Conservation (phyloP, 257 asterid species). For the Ophiorrhiza pumila region DNA sequence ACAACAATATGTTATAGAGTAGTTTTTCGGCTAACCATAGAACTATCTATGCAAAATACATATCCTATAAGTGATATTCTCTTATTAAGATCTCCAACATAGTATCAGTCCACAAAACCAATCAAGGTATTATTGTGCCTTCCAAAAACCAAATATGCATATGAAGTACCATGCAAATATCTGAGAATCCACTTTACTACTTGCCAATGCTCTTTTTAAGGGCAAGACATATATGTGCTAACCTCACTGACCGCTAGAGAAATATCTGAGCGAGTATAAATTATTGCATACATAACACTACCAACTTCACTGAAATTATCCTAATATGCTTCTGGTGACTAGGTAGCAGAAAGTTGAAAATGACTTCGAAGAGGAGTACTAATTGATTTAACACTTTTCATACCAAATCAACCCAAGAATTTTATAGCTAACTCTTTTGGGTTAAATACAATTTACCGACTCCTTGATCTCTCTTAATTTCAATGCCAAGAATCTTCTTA, state of each 20-base stretch:
- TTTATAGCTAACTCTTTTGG: neutral
- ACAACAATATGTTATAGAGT: neutral
- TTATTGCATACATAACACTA: neutral
- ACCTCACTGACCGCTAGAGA: constrained; percentile 7
- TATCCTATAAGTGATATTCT: constrained; percentile 1
- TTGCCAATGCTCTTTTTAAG: neutral
- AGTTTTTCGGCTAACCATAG: neutral
- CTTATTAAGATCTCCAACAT: neutral
- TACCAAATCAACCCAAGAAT: neutral
- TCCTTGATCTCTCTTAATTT: neutral
- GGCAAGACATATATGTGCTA: neutral
- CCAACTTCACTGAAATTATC: neutral
- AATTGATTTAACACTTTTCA: neutral
- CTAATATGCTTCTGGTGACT: neutral
- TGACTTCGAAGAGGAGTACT: neutral
- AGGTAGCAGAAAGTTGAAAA: neutral
- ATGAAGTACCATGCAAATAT: neutral
- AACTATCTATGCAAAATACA: neutral
- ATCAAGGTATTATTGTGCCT: neutral
- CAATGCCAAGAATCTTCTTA: too few species aligned
- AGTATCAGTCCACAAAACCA: constrained; percentile 6
- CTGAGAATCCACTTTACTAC: neutral
- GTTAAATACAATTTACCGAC: neutral
- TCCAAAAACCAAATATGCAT: constrained; percentile 3
- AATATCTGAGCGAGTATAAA: neutral